Base-by-base conservation (phyloP, 306 rosid genomes). In the Cicer judaicum region DNA sequence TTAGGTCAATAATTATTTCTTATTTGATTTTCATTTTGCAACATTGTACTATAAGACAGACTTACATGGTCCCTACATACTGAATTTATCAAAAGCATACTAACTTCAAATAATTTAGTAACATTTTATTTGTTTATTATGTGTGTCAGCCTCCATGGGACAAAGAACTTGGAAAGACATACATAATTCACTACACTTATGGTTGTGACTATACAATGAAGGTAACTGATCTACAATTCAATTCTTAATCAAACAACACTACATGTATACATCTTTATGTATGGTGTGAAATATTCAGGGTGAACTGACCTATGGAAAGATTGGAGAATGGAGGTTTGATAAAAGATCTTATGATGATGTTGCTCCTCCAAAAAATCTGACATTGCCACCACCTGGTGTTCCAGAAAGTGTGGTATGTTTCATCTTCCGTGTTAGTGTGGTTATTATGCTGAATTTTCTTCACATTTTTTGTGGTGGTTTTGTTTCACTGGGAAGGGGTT, bases 281-380 rank as follows among this genome's bases (percentile, higher is more conserved):
- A 64, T 71, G 64, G 15, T 84, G 24, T 38, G 64, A 29, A 54
- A 68, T 69, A 53, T 75, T 52, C 67, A 92, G 99, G 98, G 99
- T 72, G 93, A 92, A 80, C 50, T 89, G 61, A 95, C 98, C 18
- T 89, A 90, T 79, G 99, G 98, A 79, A 92, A 92, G 80, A 95
- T 92, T 44, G 99, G 99, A 77, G 99, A 95, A 84, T 95, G 99
- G 99, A 89, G 99, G 72, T 95, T 95, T 68, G 99, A 90, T 79
- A 95, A 95, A 80, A 84, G 99, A 79, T 88, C 99, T 10, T 92
- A 72, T 11, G 85, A 50, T 67, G 29, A 1, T 1, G 76, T 60
- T 49, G 79, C 83, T 67, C 96, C 88, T 1, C 99, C 97, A 0
- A 85, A 89, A 82, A 95, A 95, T 85, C 91, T 92, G 40, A 70